phyloP scores from a whole-genome alignment of 441 rosid species.

The Aleurites moluccanus region DNA sequence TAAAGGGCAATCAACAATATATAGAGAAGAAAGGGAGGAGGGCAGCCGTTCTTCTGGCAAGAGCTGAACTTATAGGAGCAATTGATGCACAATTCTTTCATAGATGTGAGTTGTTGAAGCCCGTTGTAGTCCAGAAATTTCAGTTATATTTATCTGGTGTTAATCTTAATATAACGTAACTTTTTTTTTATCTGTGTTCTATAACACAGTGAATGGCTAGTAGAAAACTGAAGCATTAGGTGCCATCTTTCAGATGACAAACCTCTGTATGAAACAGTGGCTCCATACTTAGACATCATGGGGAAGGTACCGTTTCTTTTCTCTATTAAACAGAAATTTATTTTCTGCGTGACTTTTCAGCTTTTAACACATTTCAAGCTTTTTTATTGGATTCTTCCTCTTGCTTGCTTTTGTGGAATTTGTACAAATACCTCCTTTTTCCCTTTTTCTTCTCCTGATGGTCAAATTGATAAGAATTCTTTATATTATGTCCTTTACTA shows the following conservation, averaged over 20 bases:
- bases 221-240: constrained; percentile 25
- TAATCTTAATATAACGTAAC: background rate
- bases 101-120: no score
- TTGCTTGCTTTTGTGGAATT: background rate
- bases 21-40: no score
- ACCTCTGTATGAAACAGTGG: constrained; percentile 56
- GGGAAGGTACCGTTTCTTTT: constrained; percentile 63
- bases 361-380: background rate
- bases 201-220: constrained; percentile 17
- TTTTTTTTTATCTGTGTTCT: constrained; percentile 13
- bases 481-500: background rate
- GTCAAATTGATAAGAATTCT: background rate
- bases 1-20: no score
- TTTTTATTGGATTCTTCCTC: background rate
- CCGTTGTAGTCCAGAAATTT: no score
- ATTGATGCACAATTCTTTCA: no score
- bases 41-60: no score
- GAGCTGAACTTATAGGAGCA: no score
- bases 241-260: constrained; percentile 69
- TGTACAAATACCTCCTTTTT: background rate
- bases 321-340: background rate
- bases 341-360: background rate
- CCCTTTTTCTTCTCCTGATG: background rate
- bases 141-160: background rate
- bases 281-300: constrained; percentile 79